phyloP scores from a whole-genome alignment of 2,329 filamentous ascomycete species.

The Drechslerella coelobrocha region DNA sequence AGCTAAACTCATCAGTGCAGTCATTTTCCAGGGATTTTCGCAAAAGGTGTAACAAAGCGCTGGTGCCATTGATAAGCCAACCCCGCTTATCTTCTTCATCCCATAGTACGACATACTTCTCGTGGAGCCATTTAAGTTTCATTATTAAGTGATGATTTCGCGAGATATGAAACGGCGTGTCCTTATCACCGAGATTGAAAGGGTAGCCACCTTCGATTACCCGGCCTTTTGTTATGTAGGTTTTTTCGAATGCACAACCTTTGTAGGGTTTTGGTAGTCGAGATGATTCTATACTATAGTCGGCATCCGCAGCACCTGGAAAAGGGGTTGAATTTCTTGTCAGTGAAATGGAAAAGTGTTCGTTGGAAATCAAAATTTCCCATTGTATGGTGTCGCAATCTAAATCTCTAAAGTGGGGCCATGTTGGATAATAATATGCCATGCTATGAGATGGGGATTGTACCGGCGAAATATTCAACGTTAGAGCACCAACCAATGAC shows the following conservation, averaged over 20 bases:
- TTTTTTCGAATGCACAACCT: not conserved
- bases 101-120: constrained; percentile 54
- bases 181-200: constrained; percentile 14
- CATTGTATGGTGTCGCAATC: too few relatives aligned
- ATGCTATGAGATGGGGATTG: too few relatives aligned
- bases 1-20: constrained; percentile 13
- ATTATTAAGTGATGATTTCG: not conserved
- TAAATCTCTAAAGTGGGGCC: not conserved
- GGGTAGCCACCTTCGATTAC: constrained; percentile 13
- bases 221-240: constrained; percentile 5
- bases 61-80: constrained; percentile 56
- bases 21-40: constrained; percentile 49
- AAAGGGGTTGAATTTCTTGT: not conserved
- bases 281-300: constrained; percentile 10
- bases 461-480: constrained; percentile 36
- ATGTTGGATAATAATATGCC: too few relatives aligned
- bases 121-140: constrained; percentile 48
- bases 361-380: too few relatives aligned
- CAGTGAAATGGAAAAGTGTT: too few relatives aligned
- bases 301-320: constrained; percentile 10
- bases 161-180: constrained; percentile 16
- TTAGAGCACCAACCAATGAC: constrained; percentile 50
- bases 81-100: constrained; percentile 55
- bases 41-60: constrained; percentile 54
- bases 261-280: constrained; percentile 11